These are phyloP conservation scores for Penicillium verrucosum DNA, from an alignment of 2,329 filamentous ascomycete species.

Conservation along the genomic window DNA sequence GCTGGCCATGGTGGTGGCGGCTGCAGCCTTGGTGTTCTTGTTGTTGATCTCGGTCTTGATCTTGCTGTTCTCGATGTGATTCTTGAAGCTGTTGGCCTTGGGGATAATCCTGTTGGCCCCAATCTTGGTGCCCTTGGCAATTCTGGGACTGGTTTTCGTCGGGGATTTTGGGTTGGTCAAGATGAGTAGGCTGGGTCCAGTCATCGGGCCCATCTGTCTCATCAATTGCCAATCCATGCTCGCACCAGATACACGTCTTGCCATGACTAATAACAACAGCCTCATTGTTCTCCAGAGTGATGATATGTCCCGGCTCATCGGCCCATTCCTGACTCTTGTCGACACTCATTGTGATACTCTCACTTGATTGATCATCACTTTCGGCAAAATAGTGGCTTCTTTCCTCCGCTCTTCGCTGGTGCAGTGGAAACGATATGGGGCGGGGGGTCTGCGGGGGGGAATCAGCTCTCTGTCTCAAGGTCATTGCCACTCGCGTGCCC, in stretches of 20 bases:
- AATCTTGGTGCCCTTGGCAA: no score
- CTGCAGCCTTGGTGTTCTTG: not conserved
- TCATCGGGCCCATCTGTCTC: not conserved
- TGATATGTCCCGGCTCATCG: not conserved
- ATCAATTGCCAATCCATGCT: not conserved
- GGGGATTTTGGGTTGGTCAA: no score
- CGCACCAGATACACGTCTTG: conserved; percentile 26
- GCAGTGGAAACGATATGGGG: not conserved
- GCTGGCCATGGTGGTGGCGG: not conserved
- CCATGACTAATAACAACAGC: conserved; percentile 16
- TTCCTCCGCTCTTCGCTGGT: not conserved
- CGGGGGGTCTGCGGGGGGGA: not conserved
- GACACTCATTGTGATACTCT: not conserved
- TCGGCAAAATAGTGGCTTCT: not conserved
- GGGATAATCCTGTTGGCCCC: no score
- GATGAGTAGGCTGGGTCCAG: no score
- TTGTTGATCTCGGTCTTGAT: no score
- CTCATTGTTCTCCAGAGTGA: not conserved
- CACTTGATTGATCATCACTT: not conserved
- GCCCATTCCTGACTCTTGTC: not conserved
- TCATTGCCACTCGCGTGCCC: not conserved
- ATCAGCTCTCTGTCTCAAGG: not conserved
- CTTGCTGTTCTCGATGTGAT: not conserved
- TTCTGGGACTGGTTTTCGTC: no score
- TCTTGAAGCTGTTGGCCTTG: not conserved